Evolutionary conservation across 805 yeast species (phyloP), one percentile per base, ranked within the genome.

Genomic region (Saturnispora sanitii): DNA sequence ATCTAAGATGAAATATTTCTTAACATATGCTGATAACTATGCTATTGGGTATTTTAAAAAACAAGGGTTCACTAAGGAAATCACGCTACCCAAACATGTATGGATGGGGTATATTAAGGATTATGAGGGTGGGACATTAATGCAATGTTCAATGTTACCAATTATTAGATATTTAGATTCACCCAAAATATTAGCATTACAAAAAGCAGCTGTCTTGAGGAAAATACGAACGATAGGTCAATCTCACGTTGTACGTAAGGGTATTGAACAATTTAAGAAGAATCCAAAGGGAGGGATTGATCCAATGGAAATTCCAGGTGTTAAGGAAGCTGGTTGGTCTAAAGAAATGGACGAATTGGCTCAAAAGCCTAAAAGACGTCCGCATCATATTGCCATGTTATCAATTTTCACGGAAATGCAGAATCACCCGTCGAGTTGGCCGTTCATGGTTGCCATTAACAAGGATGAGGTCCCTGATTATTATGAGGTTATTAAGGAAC

Each of bases 101-200:
- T 92, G 99, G 99, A 85, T 86, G 92, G 99, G 99, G 3, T 92
- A 92, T 61, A 92, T 92, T 56, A 92, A 92, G 61, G 98, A 92
- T 66, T 92, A 92, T 62, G 99, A 92, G 64, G 99, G 99, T 20
- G 98, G 97, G 52, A 92, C 98, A 1, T 66, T 92, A 45, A 90
- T 92, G 96, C 97, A 92, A 64, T 92, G 98, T 57, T 65, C 90
- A 1, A 88, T 90, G 94, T 66, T 92, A 39, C 96, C 96, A 1
- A 68, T 76, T 37, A 78, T 86, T 43, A 73, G 97, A 49, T 92
- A 92, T 60, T 66, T 92, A 38, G 98, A 92, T 58, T 80, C 85
- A 49, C 81, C 82, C 2, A 90, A 87, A 59, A 85, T 92, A 32
- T 61, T 92, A 38, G 65, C 92, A 40, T 64, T 88, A 21, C 98